A percentile compares a stretch with the other conserved stretches of the same genome.
These are phyloP conservation scores for Cicer judaicum DNA, from an alignment of 306 rosid genomes.

Conservation along the genomic window DNA sequence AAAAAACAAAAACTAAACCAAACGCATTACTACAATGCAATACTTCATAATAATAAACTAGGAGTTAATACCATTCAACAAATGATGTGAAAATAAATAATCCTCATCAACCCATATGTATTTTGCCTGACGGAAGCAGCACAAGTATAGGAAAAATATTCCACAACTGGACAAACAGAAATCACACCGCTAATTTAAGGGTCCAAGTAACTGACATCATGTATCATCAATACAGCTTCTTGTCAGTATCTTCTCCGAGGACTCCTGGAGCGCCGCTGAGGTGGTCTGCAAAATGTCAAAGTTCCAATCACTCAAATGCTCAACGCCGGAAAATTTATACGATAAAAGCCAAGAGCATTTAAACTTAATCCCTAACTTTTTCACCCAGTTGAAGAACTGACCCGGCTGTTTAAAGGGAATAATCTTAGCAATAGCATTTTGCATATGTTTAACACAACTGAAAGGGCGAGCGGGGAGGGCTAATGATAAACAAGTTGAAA, in stretches of 20 bases:
- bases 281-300: conserved; percentile 58
- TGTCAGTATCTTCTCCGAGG: conserved; percentile 86
- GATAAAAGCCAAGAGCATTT: not conserved
- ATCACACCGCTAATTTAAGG: conserved; percentile 36
- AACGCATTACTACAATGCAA: conserved; percentile 36
- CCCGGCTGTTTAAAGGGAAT: not conserved
- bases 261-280: conserved; percentile 91
- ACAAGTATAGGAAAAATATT: conserved; percentile 44
- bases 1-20: conserved; percentile 30
- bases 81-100: conserved; percentile 39
- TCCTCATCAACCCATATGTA: conserved; percentile 39
- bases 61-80: conserved; percentile 38
- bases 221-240: conserved; percentile 36
- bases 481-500: conserved; percentile 12
- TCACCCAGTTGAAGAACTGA: not conserved
- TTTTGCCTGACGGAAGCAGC: conserved; percentile 39
- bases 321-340: conserved; percentile 1
- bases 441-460: conserved; percentile 12
- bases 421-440: not conserved
- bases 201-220: conserved; percentile 44
- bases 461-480: not conserved
- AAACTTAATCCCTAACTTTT: not conserved
- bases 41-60: conserved; percentile 20
- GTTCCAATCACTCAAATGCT: conserved; percentile 31
- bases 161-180: conserved; percentile 34